Percentiles rank a stretch among this genome's conserved stretches.
phyloP scores from a whole-genome alignment of 352 stramenopile species.

The Pythium monospermum region DNA sequence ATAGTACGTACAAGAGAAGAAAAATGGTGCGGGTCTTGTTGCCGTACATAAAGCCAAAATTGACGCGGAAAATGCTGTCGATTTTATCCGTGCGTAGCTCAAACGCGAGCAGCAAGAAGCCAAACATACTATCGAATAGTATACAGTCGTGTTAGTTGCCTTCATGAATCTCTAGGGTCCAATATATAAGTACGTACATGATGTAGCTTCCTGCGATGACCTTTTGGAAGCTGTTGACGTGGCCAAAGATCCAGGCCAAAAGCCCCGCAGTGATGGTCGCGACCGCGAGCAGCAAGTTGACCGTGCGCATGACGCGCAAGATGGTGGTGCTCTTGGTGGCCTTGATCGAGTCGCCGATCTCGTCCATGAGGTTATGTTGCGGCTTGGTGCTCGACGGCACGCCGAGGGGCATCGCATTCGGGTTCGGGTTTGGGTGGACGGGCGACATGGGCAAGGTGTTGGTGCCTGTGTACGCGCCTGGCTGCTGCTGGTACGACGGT shows the following conservation, averaged over 20 bases:
- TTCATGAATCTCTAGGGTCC: not conserved
- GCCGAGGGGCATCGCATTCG: conserved; percentile 9
- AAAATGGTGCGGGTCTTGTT: conserved; percentile 87
- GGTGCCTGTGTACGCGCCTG: too few species aligned
- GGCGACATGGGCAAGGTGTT: too few species aligned
- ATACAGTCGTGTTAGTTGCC: not conserved
- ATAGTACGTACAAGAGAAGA: conserved; percentile 74
- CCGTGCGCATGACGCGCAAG: conserved; percentile 66
- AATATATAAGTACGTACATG: conserved; percentile 64
- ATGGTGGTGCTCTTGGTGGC: conserved; percentile 79
- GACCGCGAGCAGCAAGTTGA: conserved; percentile 75
- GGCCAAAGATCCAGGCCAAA: conserved; percentile 75
- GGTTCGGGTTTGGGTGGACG: too few species aligned
- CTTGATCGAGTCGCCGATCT: conserved; percentile 80
- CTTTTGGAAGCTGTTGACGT: conserved; percentile 74
- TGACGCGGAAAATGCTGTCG: conserved; percentile 70
- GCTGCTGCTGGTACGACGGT: conserved; percentile 32
- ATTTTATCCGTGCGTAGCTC: conserved; percentile 82
- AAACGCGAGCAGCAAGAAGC: conserved; percentile 68
- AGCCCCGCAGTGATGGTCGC: conserved; percentile 64
- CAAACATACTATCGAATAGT: conserved; percentile 56
- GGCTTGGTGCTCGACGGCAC: conserved; percentile 19
- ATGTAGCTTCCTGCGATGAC: conserved; percentile 86
- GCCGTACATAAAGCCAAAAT: conserved; percentile 90
- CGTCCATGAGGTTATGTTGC: conserved; percentile 76